Evolutionary conservation across 2,329 filamentous ascomycete species (phyloP), one percentile per base, ranked within the genome.

Genomic region (Calonectria pseudoreteaudii): DNA sequence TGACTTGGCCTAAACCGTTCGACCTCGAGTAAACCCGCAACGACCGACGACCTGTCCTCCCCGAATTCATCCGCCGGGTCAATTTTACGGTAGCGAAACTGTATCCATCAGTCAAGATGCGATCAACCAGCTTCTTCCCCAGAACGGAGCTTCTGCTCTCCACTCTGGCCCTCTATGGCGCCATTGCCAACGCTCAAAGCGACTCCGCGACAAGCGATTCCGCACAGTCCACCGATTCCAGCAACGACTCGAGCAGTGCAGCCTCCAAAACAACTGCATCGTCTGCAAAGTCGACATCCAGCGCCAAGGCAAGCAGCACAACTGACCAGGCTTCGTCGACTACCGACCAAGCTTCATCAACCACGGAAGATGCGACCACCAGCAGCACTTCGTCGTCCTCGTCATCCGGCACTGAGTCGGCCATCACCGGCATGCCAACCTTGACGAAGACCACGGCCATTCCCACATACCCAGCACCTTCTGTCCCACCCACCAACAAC

Each of bases 401-500:
- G 41, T 44, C 67, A 73, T 52, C 77, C 75, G 56, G 76, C 8
- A 76, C 74, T 28, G 78, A 77, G 14, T 77, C 74, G 30, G 77
- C 77, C 28, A 73, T 82, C 30, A 85, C 81, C 30, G 82, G 79
- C 62, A 80, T 88, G 60, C 87, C 88, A 1, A 86, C 86, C 2
- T 82, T 89, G 75, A 86, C 87, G 36, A 81, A 81, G 66, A 75
- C 82, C 66, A 83, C 80, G 18, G 75, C 80, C 5, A 83, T 88
- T 66, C 86, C 87, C 76, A 90, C 91, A 28, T 94, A 94, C 76
- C 94, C 96, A 7, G 86, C 94, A 1, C 89, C 95, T 5, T 90
- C 92, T 31, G 93, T 98, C 3, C 97, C 97, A 10, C 94, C 95
- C 31, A 98, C 94, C 4, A 89, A 91, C 49, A 91, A 93, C 81